These are phyloP conservation scores for Clavispora santaluciae DNA, from an alignment of 805 yeast genomes.

Conservation along the genomic window DNA sequence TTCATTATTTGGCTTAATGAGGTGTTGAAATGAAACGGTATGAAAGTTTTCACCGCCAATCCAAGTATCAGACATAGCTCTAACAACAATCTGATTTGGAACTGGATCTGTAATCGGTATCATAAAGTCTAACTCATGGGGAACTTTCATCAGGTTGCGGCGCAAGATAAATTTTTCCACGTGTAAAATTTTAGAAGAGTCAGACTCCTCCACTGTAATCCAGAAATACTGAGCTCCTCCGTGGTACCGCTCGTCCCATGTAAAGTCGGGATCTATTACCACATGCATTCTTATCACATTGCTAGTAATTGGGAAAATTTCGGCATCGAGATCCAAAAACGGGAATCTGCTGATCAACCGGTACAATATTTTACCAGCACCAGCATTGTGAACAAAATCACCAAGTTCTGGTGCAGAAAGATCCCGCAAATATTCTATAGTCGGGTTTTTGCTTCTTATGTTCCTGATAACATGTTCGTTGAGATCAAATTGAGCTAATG, in stretches of 20 bases:
- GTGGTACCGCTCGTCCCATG: constrained; percentile 79
- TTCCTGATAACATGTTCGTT: constrained; percentile 61
- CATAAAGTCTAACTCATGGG: constrained; percentile 83
- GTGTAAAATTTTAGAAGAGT: constrained; percentile 67
- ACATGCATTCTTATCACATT: constrained; percentile 82
- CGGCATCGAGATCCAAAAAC: constrained; percentile 64
- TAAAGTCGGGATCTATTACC: constrained; percentile 66
- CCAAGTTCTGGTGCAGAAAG: constrained; percentile 77
- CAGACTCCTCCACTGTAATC: constrained; percentile 88
- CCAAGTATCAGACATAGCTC: constrained; percentile 83
- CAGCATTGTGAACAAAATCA: constrained; percentile 77
- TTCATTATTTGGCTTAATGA: constrained; percentile 84
- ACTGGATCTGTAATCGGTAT: constrained; percentile 84
- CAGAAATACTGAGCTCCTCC: constrained; percentile 85
- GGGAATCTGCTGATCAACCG: constrained; percentile 71
- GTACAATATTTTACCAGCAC: constrained; percentile 63
- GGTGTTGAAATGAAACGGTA: constrained; percentile 82
- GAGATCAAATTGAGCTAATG: constrained; percentile 79
- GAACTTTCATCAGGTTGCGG: constrained; percentile 46
- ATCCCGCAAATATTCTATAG: constrained; percentile 69
- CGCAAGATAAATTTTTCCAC: constrained; percentile 74
- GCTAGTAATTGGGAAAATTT: constrained; percentile 82
- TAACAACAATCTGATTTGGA: constrained; percentile 83
- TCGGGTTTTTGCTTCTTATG: constrained; percentile 58
- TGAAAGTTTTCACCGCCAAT: constrained; percentile 75